Base-by-base conservation (phyloP, 2,329 filamentous ascomycete genomes). In the Neobulgaria alba region DNA sequence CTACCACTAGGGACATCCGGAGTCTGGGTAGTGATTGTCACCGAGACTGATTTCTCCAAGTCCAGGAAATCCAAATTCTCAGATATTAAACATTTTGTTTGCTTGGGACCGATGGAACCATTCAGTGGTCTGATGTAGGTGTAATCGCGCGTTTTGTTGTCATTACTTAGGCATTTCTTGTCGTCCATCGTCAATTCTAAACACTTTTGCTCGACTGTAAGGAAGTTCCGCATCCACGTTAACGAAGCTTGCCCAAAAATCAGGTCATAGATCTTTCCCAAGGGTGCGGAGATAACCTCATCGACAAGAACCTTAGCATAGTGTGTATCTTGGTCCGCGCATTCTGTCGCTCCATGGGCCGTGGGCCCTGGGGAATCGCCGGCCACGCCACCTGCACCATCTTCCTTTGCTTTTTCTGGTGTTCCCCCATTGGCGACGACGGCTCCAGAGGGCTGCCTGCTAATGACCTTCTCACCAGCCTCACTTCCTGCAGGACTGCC, bases 1-100 rank as follows among this genome's bases (percentile, higher is more conserved):
- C 88, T 94, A 23, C 92, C 92, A 58, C 80, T 95, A 0, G 92
- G 92, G 2, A 98, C 92, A 60, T 98, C 93, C 0, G 92, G 92
- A 10, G 84, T 98, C 56, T 90, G 84, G 0, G 88, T 95, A 20
- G 78, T 81, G 42, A 87, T 79, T 2, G 79, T 78, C n/a, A 98
- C 71, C 38, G 82, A 85, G 42, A 95, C 77, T 2, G 85, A 77
- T 60, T 89, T 94, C 41, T 96, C 90, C 12, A 93, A 69, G 59
- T 98, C 90, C 20, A 93, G 69, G 33, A 74, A 71, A 45, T 96
- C 89, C n/a, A 98, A 59, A 3, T 73, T 83, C 63, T 95, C 88
- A 1, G 78, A 83, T 36, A 87, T 88, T 43, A 93, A 82, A 61
- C 92, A 98, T 58, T 94, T 95, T 10, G 92, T 98, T 65, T 95